Conservation (phyloP, 2,329 filamentous ascomycete genomes). For the Rachicladosporium sp. region DNA sequence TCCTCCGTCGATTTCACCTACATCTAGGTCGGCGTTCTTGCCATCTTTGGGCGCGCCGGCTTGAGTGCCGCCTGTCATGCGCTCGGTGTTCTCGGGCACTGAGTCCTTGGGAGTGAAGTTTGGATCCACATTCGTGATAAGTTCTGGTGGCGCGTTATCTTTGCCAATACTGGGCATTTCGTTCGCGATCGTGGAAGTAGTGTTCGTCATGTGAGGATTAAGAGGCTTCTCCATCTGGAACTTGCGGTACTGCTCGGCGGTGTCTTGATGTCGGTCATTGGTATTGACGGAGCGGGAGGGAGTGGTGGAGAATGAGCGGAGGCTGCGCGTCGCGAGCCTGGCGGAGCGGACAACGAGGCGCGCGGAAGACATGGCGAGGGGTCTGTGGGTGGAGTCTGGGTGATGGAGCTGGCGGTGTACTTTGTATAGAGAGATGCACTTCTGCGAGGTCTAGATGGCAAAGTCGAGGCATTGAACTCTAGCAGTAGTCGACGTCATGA, state of each 20-base stretch:
- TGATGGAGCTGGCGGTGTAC: no score
- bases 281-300: slow-evolving; percentile 26
- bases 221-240: slow-evolving; percentile 44
- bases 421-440: no score
- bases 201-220: slow-evolving; percentile 53
- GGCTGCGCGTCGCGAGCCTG: slow-evolving; percentile 27
- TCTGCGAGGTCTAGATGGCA: no score
- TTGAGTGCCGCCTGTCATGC: slow-evolving; percentile 54
- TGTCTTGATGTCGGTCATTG: slow-evolving; percentile 42
- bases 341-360: slow-evolving; percentile 34
- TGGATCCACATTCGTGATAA: slow-evolving; percentile 44
- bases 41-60: slow-evolving; percentile 33
- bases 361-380: slow-evolving; percentile 32
- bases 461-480: no score
- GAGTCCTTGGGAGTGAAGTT: slow-evolving; percentile 48
- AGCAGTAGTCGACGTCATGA: no score
- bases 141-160: slow-evolving; percentile 46
- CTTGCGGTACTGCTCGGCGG: slow-evolving; percentile 41
- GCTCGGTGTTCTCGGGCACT: slow-evolving; percentile 49
- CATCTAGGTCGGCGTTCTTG: slow-evolving; percentile 54
- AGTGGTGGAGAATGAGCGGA: slow-evolving; percentile 28
- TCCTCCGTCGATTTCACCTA: slow-evolving; percentile 79
- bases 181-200: slow-evolving; percentile 50
- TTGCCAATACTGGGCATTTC: slow-evolving; percentile 49
- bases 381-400: slow-evolving; percentile 1